Evolutionary conservation across 2,329 filamentous ascomycete genomes (phyloP), one percentile per base, ranked within the genome.

Genomic region (Alternaria postmessia): DNA sequence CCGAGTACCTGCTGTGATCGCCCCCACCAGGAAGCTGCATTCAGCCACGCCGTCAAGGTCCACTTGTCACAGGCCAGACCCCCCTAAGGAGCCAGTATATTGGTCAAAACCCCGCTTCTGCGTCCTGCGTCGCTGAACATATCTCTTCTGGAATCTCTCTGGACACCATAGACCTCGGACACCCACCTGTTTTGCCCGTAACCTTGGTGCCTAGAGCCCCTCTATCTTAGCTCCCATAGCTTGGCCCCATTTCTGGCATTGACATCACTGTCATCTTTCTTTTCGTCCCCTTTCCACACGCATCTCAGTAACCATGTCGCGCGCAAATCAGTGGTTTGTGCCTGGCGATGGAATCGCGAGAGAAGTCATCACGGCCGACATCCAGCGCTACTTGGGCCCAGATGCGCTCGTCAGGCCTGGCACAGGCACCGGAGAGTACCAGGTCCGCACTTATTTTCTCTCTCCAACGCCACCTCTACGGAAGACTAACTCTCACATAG

Each of bases 341-440:
- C 78, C 79, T 14, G 81, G 79, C 63, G 81, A 83, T 48, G 82
- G 82, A 73, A 84, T 84, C 69, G 80, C 81, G 58, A 73, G 82
- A 69, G 80, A 83, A 73, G 82, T 84, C 73, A 84, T 84, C 65
- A 82, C 81, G 48, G 81, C 81, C 65, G 82, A 84, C 73, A 84
- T 84, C 67, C 81, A 83, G 74, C 79, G 81, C 68, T 84, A 83
- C 67, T 71, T 84, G 57, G 82, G 82, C 54, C 81, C 80, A 62
- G 82, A 84, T 76, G 82, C 82, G 49, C 81, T 82, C 58, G 81
- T 84, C 44, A 78, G 80, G 67, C 82, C 82, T 41, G 82, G 82
- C 49, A 66, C 74, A 48, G 81, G 81, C 67, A 81, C 73, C 61
- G 80, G 78, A 56, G 79, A 82, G 57, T 76, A 81, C 69, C 76